Evolutionary conservation across 1,284 basidiomycete species (phyloP), one percentile per base, ranked within the genome.

Genomic region (Baeospora myosura): DNA sequence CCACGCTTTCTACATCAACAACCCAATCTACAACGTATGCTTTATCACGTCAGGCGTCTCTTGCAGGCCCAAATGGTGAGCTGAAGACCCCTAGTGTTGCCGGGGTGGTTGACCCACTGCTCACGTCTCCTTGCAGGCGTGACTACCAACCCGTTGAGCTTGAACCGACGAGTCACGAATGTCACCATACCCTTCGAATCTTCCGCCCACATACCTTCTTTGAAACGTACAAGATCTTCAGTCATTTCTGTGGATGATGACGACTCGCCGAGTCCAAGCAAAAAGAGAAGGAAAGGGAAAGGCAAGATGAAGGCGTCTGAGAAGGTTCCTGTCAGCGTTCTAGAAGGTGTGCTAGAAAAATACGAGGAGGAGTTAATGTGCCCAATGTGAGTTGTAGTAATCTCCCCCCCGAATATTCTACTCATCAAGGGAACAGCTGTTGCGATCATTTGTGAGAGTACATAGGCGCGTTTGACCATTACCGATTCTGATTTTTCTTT

Each of bases 321-420:
- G n/a, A n/a, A n/a, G n/a, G n/a, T n/a, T n/a, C n/a, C n/a, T n/a
- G n/a, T n/a, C n/a, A n/a, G n/a, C n/a, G n/a, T n/a, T 41, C 29
- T 41, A 21, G 31, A 37, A 23, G 40, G 31, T 8, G 21, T 63
- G 18, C 43, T 76, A 35, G 58, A 58, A 4, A 56, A 49, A 18
- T 70, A 71, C 36, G 73, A 75, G 52, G 64, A 70, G 31, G 76
- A 78, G 46, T 52, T 78, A 35, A 71, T 57, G 17, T 78, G 76
- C 51, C 71, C 76, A 4, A 74, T 78, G 76, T 78, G 54, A 35
- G 74, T 63, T n/a, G n/a, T n/a, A n/a, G n/a, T n/a, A n/a, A 23
- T 33, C 40, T 12, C 23, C 36, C 24, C 33, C 17, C 30, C 28
- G 4, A 41, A 52, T 29, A 5, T n/a, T 6, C 25, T 23, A 28